A percentile compares a stretch with the other conserved stretches of the same genome.
phyloP scores from a whole-genome alignment of 2,329 filamentous ascomycete species.

The Aspergillus sp. region DNA sequence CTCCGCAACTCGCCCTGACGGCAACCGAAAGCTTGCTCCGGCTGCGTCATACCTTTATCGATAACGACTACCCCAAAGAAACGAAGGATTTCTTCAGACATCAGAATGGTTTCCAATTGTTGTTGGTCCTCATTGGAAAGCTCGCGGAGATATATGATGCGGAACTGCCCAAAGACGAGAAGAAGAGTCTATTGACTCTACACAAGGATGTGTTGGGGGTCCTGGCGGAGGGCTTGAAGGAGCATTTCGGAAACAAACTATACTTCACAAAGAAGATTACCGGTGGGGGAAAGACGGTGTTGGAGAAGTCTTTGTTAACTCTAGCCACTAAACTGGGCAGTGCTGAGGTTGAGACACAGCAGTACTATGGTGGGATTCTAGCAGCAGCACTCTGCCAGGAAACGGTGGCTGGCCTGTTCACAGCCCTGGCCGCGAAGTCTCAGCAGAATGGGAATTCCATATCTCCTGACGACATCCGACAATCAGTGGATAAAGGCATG shows the following conservation, averaged over 20 bases:
- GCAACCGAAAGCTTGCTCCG: slow-evolving; percentile 55
- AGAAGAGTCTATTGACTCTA: slow-evolving; percentile 63
- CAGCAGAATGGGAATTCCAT: slow-evolving; percentile 6
- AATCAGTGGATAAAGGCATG: slow-evolving; percentile 30
- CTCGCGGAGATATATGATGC: slow-evolving; percentile 68
- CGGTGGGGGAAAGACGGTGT: slow-evolving; percentile 67
- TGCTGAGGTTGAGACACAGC: slow-evolving; percentile 54
- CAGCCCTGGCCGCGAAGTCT: slow-evolving; percentile 28
- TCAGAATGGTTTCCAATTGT: slow-evolving; percentile 66
- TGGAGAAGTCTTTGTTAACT: slow-evolving; percentile 65
- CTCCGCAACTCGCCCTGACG: slow-evolving; percentile 29
- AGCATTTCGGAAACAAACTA: slow-evolving; percentile 76
- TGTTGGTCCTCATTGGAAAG: slow-evolving; percentile 62
- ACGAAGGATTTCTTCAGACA: slow-evolving; percentile 77
- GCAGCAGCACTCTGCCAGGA: slow-evolving; percentile 76
- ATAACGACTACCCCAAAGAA: slow-evolving; percentile 42
- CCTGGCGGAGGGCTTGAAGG: slow-evolving; percentile 66
- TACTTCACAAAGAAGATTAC: slow-evolving; percentile 76
- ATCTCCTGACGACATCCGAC: slow-evolving; percentile 18
- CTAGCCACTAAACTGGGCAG: slow-evolving; percentile 52
- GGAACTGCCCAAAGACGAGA: slow-evolving; percentile 53
- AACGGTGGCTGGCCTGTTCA: slow-evolving; percentile 62
- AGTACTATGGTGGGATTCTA: slow-evolving; percentile 75
- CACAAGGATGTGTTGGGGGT: slow-evolving; percentile 53
- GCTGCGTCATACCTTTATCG: slow-evolving; percentile 59